Conservation (phyloP, 768 basidiomycete species). For the Kwoniella newhampshirensis region DNA sequence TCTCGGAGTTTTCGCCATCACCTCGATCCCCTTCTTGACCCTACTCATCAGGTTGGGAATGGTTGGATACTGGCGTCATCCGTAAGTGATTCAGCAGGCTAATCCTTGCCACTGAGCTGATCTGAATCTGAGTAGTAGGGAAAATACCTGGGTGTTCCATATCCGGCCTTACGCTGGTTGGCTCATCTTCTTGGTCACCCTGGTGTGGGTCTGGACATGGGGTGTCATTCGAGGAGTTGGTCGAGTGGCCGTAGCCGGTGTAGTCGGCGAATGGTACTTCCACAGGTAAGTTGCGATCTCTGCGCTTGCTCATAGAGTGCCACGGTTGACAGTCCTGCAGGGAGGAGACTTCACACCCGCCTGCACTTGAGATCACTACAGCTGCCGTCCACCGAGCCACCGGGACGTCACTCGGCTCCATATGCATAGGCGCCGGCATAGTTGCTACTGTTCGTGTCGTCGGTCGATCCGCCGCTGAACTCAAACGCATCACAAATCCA, state of each 20-base stretch:
- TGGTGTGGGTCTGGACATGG: constrained; percentile 72
- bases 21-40: constrained; percentile 50
- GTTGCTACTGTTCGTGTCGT: constrained; percentile 69
- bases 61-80: constrained; percentile 54
- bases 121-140: constrained; percentile 19
- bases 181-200: constrained; percentile 63
- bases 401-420: constrained; percentile 76
- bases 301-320: not conserved
- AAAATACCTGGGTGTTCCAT: constrained; percentile 59
- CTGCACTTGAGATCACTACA: constrained; percentile 63
- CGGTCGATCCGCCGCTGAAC: constrained; percentile 43
- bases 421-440: constrained; percentile 72
- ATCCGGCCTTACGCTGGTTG: constrained; percentile 68
- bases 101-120: constrained; percentile 1
- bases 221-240: constrained; percentile 75
- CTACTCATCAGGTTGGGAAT: constrained; percentile 49
- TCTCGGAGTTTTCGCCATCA: constrained; percentile 47
- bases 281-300: constrained; percentile 57
- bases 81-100: too few relatives aligned
- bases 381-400: constrained; percentile 75
- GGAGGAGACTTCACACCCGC: constrained; percentile 29
- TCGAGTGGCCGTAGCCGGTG: constrained; percentile 72
- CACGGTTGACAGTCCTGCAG: constrained; percentile 17
- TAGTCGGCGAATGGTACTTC: constrained; percentile 92
- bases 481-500: constrained; percentile 42